Evolutionary conservation across 805 yeast genomes (phyloP), one percentile per base, ranked within the genome.

Genomic region (Metschnikowia shivogae): DNA sequence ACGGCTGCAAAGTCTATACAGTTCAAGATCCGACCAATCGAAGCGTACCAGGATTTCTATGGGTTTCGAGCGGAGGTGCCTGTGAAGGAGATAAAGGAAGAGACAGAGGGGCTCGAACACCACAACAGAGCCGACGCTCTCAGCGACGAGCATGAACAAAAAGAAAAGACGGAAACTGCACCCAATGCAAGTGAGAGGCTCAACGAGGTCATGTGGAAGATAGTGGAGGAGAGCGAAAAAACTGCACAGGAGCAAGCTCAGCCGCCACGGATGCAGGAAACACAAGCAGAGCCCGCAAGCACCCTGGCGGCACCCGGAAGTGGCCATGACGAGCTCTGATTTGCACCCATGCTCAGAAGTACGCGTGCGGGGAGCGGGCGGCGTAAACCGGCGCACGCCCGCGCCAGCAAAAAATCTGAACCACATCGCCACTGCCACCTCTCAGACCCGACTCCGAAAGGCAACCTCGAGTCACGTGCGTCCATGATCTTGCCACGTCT

Each of bases 1-100:
- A 34, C 11, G 9, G 13, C 28, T 1, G 44, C 44, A 9, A n/a
- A 28, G 9, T 20, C 32, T 10, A 19, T 37, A 10, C 13, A 27
- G 41, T 44, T 36, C 35, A 31, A 33, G 6, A 37, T 45, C 19
- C 17, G n/a, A 8, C 37, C 47, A 3, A 26, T 44, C 20, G 28
- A 42, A 11, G 39, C 45, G 5, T 43, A 42, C 28, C 42, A 36
- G 36, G 39, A 42, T 9, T 44, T 44, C 24, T 26, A 38, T 31
- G 50, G 42, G 14, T 41, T 38, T 19, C 34, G 37, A 4, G 34
- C 47, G 38, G 36, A 36, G 5, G 38, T 35, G 20, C 32, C 44
- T 10, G 20, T 20, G 11, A 17, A 22, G 28, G 32, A 42, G 12
- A 13, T 13, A 29, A 30, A 17, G 8, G 20, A 3, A 2, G 39